These are phyloP conservation scores for Rhododendron williamsianum DNA, from an alignment of 148 eudicot species.

Conservation along the genomic window DNA sequence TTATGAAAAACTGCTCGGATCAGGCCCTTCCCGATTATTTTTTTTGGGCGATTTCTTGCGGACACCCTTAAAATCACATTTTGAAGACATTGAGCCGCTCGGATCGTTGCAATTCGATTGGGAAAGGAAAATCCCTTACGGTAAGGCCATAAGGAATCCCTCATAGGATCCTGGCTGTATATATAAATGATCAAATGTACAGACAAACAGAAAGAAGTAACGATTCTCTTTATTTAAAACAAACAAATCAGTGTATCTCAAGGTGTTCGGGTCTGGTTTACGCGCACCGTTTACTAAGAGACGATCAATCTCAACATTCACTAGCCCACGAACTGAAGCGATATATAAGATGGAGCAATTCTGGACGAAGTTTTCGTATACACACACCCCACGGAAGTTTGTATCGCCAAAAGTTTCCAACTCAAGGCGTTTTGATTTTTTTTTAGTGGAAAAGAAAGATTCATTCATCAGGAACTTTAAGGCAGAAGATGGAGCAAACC, in stretches of 20 bases:
- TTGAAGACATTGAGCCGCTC: too few species aligned
- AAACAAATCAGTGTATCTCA: too few species aligned
- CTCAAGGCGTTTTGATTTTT: too few species aligned
- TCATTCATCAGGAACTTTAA: too few species aligned
- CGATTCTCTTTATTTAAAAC: background rate
- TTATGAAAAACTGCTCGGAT: too few species aligned
- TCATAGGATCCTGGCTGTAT: too few species aligned
- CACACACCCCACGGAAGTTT: background rate
- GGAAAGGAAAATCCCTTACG: too few species aligned
- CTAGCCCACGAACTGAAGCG: background rate
- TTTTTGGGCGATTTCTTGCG: too few species aligned
- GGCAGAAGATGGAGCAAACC: background rate
- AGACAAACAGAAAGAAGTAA: background rate
- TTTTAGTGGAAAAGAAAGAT: background rate
- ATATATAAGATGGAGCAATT: background rate
- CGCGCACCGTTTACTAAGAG: background rate
- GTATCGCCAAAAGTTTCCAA: background rate
- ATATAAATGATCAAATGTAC: background rate
- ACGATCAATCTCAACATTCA: background rate
- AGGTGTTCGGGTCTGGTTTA: background rate
- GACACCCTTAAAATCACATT: too few species aligned
- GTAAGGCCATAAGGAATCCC: too few species aligned
- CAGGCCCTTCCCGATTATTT: too few species aligned
- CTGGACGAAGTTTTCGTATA: background rate
- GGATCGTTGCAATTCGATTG: too few species aligned